A percentile compares a stretch with the other conserved stretches of the same genome.
phyloP scores from a whole-genome alignment of 2,329 filamentous ascomycete species.

The Sarocladiaceae sp. region DNA sequence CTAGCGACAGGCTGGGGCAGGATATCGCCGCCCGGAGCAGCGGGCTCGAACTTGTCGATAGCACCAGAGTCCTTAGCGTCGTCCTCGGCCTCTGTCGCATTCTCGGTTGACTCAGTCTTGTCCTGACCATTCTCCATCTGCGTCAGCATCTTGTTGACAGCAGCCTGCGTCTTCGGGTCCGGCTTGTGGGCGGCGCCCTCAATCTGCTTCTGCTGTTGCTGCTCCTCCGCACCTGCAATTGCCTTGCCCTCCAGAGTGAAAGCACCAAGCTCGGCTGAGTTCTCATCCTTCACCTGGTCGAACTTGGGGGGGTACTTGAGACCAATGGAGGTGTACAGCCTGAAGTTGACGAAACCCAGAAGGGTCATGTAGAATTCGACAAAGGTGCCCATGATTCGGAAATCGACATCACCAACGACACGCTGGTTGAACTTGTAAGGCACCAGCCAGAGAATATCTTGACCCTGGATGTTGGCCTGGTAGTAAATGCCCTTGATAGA shows the following conservation, averaged over 20 bases:
- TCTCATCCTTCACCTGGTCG: constrained; percentile 77
- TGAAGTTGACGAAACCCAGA: constrained; percentile 91
- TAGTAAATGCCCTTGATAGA: constrained; percentile 99
- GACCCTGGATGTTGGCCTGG: constrained; percentile 92
- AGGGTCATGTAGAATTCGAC: constrained; percentile 98
- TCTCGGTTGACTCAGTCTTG: constrained; percentile 32
- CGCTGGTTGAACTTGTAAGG: constrained; percentile 98
- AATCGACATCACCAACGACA: constrained; percentile 90
- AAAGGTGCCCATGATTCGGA: constrained; percentile 98
- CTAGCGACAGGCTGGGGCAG: constrained; percentile 70
- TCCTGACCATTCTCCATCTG: constrained; percentile 49
- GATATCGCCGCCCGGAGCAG: constrained; percentile 76
- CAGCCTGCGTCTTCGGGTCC: constrained; percentile 57
- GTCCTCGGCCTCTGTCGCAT: constrained; percentile 39
- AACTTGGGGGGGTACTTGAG: constrained; percentile 96
- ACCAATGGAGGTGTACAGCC: constrained; percentile 84
- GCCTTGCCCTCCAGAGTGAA: constrained; percentile 79
- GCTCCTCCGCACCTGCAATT: constrained; percentile 47
- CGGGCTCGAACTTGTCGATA: constrained; percentile 88
- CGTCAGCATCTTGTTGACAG: constrained; percentile 62
- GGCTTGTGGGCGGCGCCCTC: constrained; percentile 42
- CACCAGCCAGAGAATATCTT: constrained; percentile 94
- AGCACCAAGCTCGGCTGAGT: constrained; percentile 81
- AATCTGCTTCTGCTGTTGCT: constrained; percentile 43
- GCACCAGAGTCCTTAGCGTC: constrained; percentile 42